phyloP scores from a whole-genome alignment of 2,329 filamentous ascomycete species.

The Immersiporthe knoxdaviesiana region DNA sequence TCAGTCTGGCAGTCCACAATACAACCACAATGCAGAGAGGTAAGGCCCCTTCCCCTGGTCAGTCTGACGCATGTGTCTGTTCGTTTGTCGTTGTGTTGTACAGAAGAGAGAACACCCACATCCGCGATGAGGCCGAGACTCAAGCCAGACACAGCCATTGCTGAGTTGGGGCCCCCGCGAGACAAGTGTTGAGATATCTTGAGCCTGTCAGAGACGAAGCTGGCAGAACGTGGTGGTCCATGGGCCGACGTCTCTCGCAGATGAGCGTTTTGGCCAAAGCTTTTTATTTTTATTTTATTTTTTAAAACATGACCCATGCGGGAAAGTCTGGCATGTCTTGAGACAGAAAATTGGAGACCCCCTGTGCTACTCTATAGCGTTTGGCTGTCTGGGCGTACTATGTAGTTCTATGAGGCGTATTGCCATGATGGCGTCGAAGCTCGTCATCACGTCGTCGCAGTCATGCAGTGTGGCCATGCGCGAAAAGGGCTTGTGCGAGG shows the following conservation, averaged over 20 bases:
- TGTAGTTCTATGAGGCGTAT: too few species aligned
- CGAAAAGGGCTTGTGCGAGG: neutral
- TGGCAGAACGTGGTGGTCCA: slow-evolving; percentile 22
- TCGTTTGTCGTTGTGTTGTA: neutral
- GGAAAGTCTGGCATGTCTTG: neutral
- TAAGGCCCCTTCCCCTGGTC: neutral
- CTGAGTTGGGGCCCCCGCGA: neutral
- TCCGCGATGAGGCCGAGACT: neutral
- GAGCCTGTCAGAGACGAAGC: slow-evolving; percentile 23
- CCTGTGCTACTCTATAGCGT: slow-evolving; percentile 14
- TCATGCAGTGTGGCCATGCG: neutral
- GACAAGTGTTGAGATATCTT: slow-evolving; percentile 1
- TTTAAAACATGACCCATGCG: neutral
- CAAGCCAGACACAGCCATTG: neutral
- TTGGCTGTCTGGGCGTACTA: slow-evolving; percentile 2
- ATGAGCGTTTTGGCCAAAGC: slow-evolving; percentile 13
- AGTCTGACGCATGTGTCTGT: neutral
- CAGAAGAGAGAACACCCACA: neutral
- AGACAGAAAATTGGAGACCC: neutral
- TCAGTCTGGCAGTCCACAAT: neutral
- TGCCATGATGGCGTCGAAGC: slow-evolving; percentile 13
- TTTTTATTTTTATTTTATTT: too few species aligned
- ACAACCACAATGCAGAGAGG: neutral
- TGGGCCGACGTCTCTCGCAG: slow-evolving; percentile 4
- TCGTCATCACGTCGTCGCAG: slow-evolving; percentile 16